Base-by-base conservation (phyloP, 192 early-diverging fungal species). In the Lobosporangium transversale region DNA sequence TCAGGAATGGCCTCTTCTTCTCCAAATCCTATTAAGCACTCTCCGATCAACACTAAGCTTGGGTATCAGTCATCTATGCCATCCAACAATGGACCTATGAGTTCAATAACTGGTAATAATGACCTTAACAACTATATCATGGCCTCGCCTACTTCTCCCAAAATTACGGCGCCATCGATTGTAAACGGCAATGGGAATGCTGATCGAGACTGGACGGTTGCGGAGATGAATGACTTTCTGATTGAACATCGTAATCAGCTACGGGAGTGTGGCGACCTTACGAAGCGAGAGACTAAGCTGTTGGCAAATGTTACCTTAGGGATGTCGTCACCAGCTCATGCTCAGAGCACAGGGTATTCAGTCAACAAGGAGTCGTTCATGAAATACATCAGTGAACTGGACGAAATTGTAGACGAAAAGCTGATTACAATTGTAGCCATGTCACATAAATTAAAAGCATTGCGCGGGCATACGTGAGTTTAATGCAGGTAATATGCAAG, bases 241-340 rank as follows among this genome's bases (percentile, higher is more conserved):
- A 84, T 73, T 10, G 79, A 84, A 47, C 91, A 93, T 53, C 86
- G 89, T n/a, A 78, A 83, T 11, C 82, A 93, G 56, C 83, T 93
- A 29, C 84, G 88, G 29, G 83, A 87, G 26, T 84, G 80, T 2
- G 84, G 80, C 11, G 89, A 91, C 58, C 80, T 80, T 17, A 87
- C 82, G 37, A 90, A 89, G 45, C 80, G 84, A 65, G 91, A 93
- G 62, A 90, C 91, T 6, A 85, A 92, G 52, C 58, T 86, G 1
- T 57, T 87, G 23, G 85, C 86, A 31, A 85, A 90, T 57, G 83
- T 90, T 65, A 83, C 84, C 11, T 76, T 89, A 56, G 88, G 85
- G 23, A 83, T 89, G 78, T 86, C 88, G 32, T 57, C 64, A 9
- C 27, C 64, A 5, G 20, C 32, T 2, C 57, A 67, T 31, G 73